Evolutionary conservation across 331 rosid genomes (phyloP), one percentile per base, ranked within the genome.

Genomic region (Stylosanthes scabra): DNA sequence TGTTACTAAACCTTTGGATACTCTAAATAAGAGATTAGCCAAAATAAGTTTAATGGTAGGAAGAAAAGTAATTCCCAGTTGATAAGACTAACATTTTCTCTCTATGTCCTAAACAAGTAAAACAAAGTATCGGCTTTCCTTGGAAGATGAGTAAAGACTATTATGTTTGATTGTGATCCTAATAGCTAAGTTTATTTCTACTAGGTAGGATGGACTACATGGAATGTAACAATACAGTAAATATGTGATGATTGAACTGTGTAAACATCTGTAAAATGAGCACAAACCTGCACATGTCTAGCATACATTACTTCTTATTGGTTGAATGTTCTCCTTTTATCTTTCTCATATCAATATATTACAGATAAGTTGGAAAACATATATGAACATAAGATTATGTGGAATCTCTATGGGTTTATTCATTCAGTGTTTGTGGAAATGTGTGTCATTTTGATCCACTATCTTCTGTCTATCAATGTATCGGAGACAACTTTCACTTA

Each of bases 101-200:
- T 56, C 42, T 52, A 64, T 47, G 31, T 31, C 42, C 44, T 49
- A 59, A 58, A 59, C 66, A 66, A 29, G 51, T 44, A 67, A 42
- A 66, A 41, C 54, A 9, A 78, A 58, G 69, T 28, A 28, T 47
- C 31, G 8, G 42, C 20, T 66, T 78, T 65, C 68, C 27, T 78
- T 71, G 68, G 29, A 69, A 37, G 15, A 62, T 25, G n/a, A 9
- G 39, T 46, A 45, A 46, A 52, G 56, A 71, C 63, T 49, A 58
- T 65, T 34, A 57, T 72, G 39, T 47, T 63, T 66, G 59, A 37
- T 7, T 3, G 46, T 40, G 60, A 66, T 66, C 60, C 68, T 65
- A 41, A 34, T 3, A 3, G 39, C 6, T 52, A 52, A 52, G 28
- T 7, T 25, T 52, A 14, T 6, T 50, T 15, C 2, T 25, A 52